Conservation (phyloP, 1,139 yeast species). For the Taphrina wiesneri region DNA sequence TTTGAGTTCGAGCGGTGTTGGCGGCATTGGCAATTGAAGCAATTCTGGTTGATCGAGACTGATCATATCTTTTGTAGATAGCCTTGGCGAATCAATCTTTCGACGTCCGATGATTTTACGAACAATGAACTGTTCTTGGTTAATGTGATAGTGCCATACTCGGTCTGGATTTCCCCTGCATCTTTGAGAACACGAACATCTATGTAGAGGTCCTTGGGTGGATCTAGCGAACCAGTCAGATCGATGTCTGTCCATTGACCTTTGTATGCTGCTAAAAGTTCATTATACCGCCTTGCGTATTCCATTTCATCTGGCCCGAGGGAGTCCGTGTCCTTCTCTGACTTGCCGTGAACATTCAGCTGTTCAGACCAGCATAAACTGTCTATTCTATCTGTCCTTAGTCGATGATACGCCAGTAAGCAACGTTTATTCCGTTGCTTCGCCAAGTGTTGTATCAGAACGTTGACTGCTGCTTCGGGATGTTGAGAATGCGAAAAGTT, state of each 20-base stretch:
- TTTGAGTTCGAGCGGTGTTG: not conserved
- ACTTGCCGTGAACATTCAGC: slow-evolving; percentile 17
- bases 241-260: slow-evolving; percentile 84
- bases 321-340: slow-evolving; percentile 48
- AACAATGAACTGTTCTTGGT: slow-evolving; percentile 96
- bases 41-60: not conserved
- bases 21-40: not conserved
- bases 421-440: slow-evolving; percentile 89
- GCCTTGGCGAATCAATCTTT: slow-evolving; percentile 90
- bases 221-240: slow-evolving; percentile 79
- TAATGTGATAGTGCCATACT: slow-evolving; percentile 90
- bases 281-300: slow-evolving; percentile 69
- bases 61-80: slow-evolving; percentile 51
- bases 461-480: slow-evolving; percentile 56
- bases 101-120: slow-evolving; percentile 91
- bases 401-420: slow-evolving; percentile 74
- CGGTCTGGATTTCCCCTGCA: slow-evolving; percentile 97
- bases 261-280: slow-evolving; percentile 71
- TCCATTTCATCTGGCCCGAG: slow-evolving; percentile 70
- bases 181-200: slow-evolving; percentile 91
- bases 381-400: slow-evolving; percentile 67
- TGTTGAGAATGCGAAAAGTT: slow-evolving; percentile 48
- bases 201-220: slow-evolving; percentile 86
- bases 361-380: slow-evolving; percentile 63
- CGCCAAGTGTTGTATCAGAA: slow-evolving; percentile 77